Conservation (phyloP, 257 asterid species). For the Nicotiana tomentosiformis region DNA sequence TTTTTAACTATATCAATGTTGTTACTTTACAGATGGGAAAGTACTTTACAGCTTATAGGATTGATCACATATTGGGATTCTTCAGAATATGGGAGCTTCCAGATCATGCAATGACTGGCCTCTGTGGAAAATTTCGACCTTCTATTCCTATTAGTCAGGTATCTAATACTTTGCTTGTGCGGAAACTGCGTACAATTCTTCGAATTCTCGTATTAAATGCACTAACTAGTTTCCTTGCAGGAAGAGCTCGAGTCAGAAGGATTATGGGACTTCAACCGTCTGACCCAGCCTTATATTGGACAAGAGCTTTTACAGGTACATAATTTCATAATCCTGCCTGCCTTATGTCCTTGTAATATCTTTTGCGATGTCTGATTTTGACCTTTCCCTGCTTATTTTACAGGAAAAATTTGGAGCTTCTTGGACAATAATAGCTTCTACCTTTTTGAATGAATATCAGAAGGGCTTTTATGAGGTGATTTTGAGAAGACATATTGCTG, state of each 20-base stretch:
- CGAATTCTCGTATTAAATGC: not conserved
- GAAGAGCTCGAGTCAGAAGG: constrained; percentile 96
- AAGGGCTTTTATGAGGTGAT: constrained; percentile 76
- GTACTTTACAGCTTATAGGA: constrained; percentile 94
- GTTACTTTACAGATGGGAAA: constrained; percentile 71
- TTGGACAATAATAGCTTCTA: constrained; percentile 76
- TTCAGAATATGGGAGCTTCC: constrained; percentile 99
- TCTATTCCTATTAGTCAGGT: constrained; percentile 92
- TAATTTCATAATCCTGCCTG: not conserved
- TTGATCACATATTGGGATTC: constrained; percentile 92
- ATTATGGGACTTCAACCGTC: constrained; percentile 86
- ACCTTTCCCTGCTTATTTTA: constrained; percentile 12
- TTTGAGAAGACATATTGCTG: not conserved
- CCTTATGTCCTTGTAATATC: not conserved
- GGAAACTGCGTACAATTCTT: not conserved
- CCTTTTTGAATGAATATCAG: constrained; percentile 60
- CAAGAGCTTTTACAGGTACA: constrained; percentile 54
- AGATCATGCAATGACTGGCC: constrained; percentile 93
- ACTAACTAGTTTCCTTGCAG: constrained; percentile 29
- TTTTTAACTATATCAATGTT: not conserved
- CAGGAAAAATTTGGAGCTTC: constrained; percentile 88
- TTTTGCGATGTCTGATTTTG: not conserved
- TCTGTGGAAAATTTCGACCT: constrained; percentile 93
- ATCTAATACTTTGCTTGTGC: not conserved
- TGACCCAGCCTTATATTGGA: constrained; percentile 70